Percentiles rank a stretch among this genome's conserved stretches.
Conservation (phyloP, 2,329 filamentous ascomycete species). For the Lachnellula subtilissima region DNA sequence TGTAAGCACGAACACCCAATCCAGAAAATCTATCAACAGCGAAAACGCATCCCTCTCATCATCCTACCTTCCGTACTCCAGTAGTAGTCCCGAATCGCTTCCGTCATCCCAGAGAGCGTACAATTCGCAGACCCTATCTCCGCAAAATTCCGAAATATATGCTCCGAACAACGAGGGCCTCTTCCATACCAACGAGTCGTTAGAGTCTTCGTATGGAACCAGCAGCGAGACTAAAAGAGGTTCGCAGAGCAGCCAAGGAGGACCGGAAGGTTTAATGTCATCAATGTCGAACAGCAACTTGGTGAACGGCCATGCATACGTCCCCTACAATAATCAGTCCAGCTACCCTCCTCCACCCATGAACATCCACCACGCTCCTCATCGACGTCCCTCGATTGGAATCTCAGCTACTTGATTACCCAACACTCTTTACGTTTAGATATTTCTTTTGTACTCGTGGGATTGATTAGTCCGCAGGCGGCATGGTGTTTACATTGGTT, state of each 20-base stretch:
- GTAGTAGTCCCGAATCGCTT: conserved; percentile 24
- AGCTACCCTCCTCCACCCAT: conserved; percentile 6
- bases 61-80: conserved; percentile 20
- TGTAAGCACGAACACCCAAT: conserved; percentile 3
- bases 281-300: conserved; percentile 6
- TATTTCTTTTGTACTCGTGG: background rate
- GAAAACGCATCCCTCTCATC: conserved; percentile 10
- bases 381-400: background rate
- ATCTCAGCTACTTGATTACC: conserved; percentile 1
- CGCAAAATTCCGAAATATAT: conserved; percentile 15
- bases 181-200: conserved; percentile 10
- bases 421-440: background rate
- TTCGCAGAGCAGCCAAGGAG: conserved; percentile 13
- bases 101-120: conserved; percentile 19
- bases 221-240: conserved; percentile 13
- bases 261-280: conserved; percentile 4
- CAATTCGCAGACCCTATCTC: conserved; percentile 10
- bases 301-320: conserved; percentile 17
- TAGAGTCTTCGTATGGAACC: conserved; percentile 18
- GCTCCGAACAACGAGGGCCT: conserved; percentile 9
- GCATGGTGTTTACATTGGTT: background rate
- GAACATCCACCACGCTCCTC: background rate
- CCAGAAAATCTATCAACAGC: background rate
- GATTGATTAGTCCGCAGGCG: background rate
- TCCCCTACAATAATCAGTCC: conserved; percentile 8